phyloP scores from a whole-genome alignment of 2,329 filamentous ascomycete genomes.

The Sporothrix protearum region DNA sequence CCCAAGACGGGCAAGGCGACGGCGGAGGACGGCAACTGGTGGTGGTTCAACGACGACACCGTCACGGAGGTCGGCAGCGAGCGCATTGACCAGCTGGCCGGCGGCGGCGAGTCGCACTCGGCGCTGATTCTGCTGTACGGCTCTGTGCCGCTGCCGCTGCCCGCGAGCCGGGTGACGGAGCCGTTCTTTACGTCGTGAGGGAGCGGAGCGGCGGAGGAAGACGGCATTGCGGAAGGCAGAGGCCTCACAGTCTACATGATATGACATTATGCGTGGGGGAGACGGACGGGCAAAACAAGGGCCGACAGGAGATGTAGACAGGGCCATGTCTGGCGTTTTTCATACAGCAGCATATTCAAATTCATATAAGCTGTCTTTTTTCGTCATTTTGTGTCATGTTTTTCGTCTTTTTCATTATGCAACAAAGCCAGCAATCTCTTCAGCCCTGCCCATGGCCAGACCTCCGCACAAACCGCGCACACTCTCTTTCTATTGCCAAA shows the following conservation, averaged over 20 bases:
- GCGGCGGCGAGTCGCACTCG: constrained; percentile 83
- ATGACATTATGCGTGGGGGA: background rate
- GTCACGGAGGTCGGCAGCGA: constrained; percentile 87
- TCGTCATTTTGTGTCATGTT: background rate
- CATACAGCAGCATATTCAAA: background rate
- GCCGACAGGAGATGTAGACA: background rate
- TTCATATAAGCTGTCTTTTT: background rate
- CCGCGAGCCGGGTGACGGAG: constrained; percentile 38
- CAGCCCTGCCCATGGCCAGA: background rate
- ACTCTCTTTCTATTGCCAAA: background rate
- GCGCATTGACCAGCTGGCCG: constrained; percentile 84
- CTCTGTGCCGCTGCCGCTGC: constrained; percentile 64
- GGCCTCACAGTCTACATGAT: background rate
- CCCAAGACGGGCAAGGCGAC: constrained; percentile 71
- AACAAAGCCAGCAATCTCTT: background rate
- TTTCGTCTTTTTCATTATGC: background rate
- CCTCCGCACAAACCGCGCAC: background rate
- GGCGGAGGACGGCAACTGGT: constrained; percentile 92
- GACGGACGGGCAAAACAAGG: background rate
- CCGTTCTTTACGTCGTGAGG: constrained; percentile 25
- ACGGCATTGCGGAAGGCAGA: background rate
- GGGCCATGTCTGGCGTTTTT: background rate
- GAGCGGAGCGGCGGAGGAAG: background rate
- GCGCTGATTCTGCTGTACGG: constrained; percentile 77
- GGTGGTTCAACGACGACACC: constrained; percentile 99